Percentiles rank a stretch among this genome's conserved stretches.
These are phyloP conservation scores for Melampsora larici-populina DNA, from an alignment of 1,284 basidiomycete genomes.

Conservation along the genomic window DNA sequence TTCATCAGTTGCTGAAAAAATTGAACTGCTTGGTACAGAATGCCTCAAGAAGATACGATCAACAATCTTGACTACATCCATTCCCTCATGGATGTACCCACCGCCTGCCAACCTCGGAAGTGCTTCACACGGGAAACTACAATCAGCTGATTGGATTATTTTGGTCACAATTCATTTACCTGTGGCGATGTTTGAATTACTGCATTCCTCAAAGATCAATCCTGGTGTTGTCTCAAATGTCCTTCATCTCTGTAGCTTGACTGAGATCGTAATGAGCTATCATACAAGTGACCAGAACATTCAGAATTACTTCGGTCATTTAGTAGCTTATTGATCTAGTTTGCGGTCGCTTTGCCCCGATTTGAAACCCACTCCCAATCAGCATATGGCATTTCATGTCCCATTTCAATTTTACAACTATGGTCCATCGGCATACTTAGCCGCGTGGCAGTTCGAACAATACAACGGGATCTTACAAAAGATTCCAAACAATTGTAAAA, in stretches of 20 bases:
- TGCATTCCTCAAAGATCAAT: not conserved
- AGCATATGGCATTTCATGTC: slow-evolving; percentile 33
- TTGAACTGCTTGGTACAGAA: not conserved
- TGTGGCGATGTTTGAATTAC: not conserved
- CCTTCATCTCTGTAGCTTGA: slow-evolving; percentile 13
- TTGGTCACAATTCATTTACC: not conserved
- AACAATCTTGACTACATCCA: not conserved
- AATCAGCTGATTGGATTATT: not conserved
- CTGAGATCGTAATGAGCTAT: slow-evolving; percentile 18
- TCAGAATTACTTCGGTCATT: slow-evolving; percentile 17
- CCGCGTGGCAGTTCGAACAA: slow-evolving; percentile 29
- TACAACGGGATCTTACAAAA: slow-evolving; percentile 33
- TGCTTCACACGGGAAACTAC: not conserved
- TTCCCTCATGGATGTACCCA: slow-evolving; percentile 5
- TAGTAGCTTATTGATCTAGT: slow-evolving; percentile 14
- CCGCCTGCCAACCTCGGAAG: not conserved
- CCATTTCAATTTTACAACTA: slow-evolving; percentile 1
- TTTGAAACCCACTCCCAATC: slow-evolving; percentile 28
- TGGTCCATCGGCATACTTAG: slow-evolving; percentile 14
- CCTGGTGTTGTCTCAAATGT: not conserved
- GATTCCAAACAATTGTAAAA: slow-evolving; percentile 9
- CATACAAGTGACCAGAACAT: slow-evolving; percentile 10
- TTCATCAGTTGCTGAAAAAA: not conserved
- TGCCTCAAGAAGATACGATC: not conserved
- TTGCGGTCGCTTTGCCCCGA: not conserved